These are phyloP conservation scores for Dactylonectria estremocensis DNA, from an alignment of 2,329 filamentous ascomycete genomes.

Conservation along the genomic window DNA sequence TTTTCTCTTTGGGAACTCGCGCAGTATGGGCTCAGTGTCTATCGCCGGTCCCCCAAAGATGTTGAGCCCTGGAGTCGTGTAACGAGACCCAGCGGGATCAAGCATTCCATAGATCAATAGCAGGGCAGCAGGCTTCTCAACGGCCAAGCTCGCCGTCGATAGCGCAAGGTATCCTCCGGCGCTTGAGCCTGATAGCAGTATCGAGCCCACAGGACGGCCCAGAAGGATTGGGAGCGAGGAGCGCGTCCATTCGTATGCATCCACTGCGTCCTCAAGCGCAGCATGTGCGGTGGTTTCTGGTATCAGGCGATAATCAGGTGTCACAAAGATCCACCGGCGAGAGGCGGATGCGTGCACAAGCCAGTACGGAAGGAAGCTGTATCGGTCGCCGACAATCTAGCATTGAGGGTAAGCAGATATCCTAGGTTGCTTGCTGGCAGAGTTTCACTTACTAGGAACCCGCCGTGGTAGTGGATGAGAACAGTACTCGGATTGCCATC, in stretches of 20 bases:
- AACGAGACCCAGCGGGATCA: constrained; percentile 21
- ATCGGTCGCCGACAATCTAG: too few relatives aligned
- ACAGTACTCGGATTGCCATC: constrained; percentile 27
- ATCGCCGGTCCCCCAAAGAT: constrained; percentile 33
- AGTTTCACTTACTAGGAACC: constrained; percentile 35
- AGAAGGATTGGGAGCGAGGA: constrained; percentile 17
- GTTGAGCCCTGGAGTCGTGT: constrained; percentile 34
- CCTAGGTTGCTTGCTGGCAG: too few relatives aligned
- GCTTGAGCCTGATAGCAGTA: constrained; percentile 39
- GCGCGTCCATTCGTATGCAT: constrained; percentile 40
- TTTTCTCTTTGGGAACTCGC: constrained; percentile 23
- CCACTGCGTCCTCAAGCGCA: constrained; percentile 36
- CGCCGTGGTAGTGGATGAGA: constrained; percentile 42
- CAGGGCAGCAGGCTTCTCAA: constrained; percentile 28
- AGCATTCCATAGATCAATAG: constrained; percentile 41
- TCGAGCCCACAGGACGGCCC: constrained; percentile 24
- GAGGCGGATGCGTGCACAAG: too few relatives aligned
- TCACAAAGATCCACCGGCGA: too few relatives aligned
- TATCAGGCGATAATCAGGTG: too few relatives aligned
- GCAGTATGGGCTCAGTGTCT: constrained; percentile 26
- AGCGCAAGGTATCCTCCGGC: constrained; percentile 39
- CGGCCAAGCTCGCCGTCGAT: constrained; percentile 16
- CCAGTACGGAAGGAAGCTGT: too few relatives aligned
- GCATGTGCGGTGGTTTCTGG: too few relatives aligned
- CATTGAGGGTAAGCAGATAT: too few relatives aligned